Base-by-base conservation (phyloP, 2,329 filamentous ascomycete species). In the Hymenoscyphus repandus region DNA sequence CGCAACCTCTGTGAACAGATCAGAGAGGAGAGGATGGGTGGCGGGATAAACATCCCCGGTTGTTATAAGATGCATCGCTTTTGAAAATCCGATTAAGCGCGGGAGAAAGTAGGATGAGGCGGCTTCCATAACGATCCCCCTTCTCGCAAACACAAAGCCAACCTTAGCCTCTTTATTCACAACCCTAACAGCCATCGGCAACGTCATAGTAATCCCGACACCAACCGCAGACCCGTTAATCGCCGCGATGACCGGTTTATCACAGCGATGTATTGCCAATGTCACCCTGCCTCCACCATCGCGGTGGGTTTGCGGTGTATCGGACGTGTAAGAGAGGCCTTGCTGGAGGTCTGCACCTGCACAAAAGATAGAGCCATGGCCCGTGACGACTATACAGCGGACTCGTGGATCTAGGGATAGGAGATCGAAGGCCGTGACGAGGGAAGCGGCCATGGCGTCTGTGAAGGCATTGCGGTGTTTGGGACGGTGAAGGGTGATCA, bases 81-180 rank as follows among this genome's bases (percentile, higher is more conserved):
- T 75, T 12, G 76, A 77, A 49, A 77, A 72, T 51, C 87, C 86
- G 53, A 90, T 76, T 22, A 90, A 72, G 0, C 83, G 77, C 2
- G 86, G 86, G 33, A 90, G 73, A 71, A 88, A 90, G 67, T 78
- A 90, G 7, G 80, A 83, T 45, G 77, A 82, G 62, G 79, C 84
- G 0, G 83, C 85, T 68, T 91, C 87, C 78, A 87, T 84, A 52
- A 81, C 74, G 61, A 90, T 74, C 1, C 86, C 86, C 39, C 86
- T 75, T 22, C 85, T 77, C 20, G 78, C 75, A 66, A 90, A 91
- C 15, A 89, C 85, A 64, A 90, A 88, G 47, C 86, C 86, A 55
- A 90, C 78, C 63, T 85, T 86, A 2, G 85, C 82, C 10, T 70
- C 68, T 37, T 69, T 64, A 57, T 78, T 80, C 37, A 72, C 79